phyloP scores from a whole-genome alignment of 1,284 basidiomycete genomes.

The Takashimella koratensis region DNA sequence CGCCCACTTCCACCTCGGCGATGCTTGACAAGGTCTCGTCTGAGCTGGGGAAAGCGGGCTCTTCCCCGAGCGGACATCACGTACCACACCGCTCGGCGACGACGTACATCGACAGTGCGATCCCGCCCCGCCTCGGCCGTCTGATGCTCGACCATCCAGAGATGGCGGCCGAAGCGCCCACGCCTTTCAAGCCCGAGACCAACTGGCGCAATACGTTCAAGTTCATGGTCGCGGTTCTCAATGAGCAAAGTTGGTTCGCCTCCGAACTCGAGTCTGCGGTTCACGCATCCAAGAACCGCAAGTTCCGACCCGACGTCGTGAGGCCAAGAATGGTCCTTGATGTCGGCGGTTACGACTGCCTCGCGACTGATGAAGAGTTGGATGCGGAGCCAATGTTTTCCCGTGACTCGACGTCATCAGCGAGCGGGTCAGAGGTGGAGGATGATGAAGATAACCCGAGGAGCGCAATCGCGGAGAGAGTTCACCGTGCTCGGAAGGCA shows the following conservation, averaged over 20 bases:
- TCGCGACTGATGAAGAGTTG: constrained; percentile 37
- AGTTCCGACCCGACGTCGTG: constrained; percentile 22
- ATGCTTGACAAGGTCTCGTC: neutral
- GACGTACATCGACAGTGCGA: neutral
- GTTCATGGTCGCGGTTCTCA: constrained; percentile 43
- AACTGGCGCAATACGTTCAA: constrained; percentile 16
- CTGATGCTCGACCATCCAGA: neutral
- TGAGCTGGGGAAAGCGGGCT: neutral
- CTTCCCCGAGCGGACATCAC: neutral
- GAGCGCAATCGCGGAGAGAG: neutral
- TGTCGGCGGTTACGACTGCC: constrained; percentile 36
- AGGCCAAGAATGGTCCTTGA: constrained; percentile 32
- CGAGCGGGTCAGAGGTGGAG: constrained; percentile 11
- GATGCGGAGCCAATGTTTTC: constrained; percentile 8
- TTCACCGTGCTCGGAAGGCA: constrained; percentile 27
- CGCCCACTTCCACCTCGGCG: neutral
- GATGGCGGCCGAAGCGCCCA: neutral
- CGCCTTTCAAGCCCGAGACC: neutral
- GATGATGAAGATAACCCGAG: constrained; percentile 8
- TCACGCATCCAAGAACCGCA: constrained; percentile 16
- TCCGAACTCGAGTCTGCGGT: constrained; percentile 28
- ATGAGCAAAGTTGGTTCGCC: constrained; percentile 40
- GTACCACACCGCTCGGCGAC: neutral
- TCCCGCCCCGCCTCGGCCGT: neutral
- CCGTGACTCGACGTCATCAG: constrained; percentile 1